Conservation (phyloP, 2,329 filamentous ascomycete species). For the Albophoma yamanashiensis region DNA sequence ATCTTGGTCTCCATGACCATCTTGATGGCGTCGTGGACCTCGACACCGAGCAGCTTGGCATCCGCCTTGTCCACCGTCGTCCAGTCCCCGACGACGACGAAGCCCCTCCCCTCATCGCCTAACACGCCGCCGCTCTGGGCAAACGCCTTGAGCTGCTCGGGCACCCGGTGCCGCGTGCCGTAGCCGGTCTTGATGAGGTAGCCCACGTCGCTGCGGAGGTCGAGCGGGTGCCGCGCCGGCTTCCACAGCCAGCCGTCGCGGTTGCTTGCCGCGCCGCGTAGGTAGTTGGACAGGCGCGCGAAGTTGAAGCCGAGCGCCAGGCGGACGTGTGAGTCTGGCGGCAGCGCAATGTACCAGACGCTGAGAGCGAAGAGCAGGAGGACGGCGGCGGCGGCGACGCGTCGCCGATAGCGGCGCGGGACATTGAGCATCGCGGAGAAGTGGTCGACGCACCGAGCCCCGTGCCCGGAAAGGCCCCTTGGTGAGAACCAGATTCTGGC, state of each 20-base stretch:
- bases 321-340: constrained; percentile 20
- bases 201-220: constrained; percentile 34
- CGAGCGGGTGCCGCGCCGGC: constrained; percentile 28
- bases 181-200: constrained; percentile 46
- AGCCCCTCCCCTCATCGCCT: constrained; percentile 25
- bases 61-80: constrained; percentile 23
- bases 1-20: constrained; percentile 21
- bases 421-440: constrained; percentile 7
- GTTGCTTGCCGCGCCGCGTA: constrained; percentile 16
- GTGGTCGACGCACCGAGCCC: background rate
- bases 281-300: constrained; percentile 17
- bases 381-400: constrained; percentile 11
- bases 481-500: background rate
- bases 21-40: constrained; percentile 30
- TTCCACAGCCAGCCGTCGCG: constrained; percentile 31
- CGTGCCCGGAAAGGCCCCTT: background rate
- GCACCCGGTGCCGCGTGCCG: constrained; percentile 38
- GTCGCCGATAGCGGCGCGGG: constrained; percentile 17
- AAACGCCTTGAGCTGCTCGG: constrained; percentile 35
- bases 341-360: constrained; percentile 17
- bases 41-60: constrained; percentile 17
- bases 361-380: constrained; percentile 13
- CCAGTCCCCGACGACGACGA: constrained; percentile 42
- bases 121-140: constrained; percentile 19
- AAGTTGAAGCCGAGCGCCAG: constrained; percentile 23